These are phyloP conservation scores for Xylaria telfairii DNA, from an alignment of 495 filamentous ascomycete species.

Conservation along the genomic window DNA sequence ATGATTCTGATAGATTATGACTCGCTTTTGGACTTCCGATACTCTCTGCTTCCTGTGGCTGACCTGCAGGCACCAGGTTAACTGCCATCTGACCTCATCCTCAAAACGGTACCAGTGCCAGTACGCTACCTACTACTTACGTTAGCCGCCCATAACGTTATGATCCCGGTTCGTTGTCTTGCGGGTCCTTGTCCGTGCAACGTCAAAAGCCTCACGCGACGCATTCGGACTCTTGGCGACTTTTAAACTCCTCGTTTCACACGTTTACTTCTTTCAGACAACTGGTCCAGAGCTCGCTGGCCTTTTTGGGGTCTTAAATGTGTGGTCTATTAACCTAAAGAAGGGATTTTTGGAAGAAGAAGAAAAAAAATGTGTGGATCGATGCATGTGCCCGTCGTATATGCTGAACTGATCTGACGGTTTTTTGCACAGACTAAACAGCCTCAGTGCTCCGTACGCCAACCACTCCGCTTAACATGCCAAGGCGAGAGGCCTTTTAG, in stretches of 20 bases:
- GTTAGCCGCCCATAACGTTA: conserved; percentile 1
- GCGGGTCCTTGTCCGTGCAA: conserved; percentile 12
- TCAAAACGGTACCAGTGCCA: not conserved
- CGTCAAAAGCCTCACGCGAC: conserved; percentile 22
- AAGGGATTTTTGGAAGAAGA: not conserved
- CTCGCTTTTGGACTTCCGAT: conserved; percentile 10
- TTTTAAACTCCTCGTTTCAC: conserved; percentile 2
- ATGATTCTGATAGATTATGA: not conserved
- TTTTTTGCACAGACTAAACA: not conserved
- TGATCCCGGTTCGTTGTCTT: not conserved
- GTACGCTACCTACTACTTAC: not conserved
- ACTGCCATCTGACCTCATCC: conserved; percentile 15
- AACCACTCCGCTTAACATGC: not conserved
- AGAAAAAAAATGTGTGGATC: not conserved
- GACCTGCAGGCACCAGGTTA: no score
- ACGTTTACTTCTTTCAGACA: conserved; percentile 4
- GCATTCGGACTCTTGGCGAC: conserved; percentile 20
- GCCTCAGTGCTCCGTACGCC: not conserved
- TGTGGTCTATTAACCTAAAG: not conserved
- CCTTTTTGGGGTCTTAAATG: not conserved
- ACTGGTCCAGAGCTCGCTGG: not conserved
- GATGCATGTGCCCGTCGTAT: not conserved
- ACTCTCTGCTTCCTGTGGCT: not conserved
- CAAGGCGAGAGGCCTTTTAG: not conserved
- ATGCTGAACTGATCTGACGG: not conserved